These are phyloP conservation scores for Melampsora larici-populina DNA, from an alignment of 1,284 basidiomycete species.

Conservation along the genomic window DNA sequence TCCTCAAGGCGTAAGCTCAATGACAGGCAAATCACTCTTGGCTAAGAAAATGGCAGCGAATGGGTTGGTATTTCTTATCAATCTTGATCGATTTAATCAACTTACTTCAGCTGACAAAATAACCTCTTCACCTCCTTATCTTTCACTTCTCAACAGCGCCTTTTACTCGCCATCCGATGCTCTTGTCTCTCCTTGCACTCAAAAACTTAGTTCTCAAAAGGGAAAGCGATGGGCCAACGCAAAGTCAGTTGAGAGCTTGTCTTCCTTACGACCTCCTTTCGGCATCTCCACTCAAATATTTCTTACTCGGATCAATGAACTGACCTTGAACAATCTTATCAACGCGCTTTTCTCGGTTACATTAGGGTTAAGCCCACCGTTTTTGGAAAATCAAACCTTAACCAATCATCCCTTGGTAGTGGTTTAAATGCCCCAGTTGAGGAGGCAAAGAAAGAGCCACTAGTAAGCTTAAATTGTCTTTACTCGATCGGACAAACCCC, in stretches of 20 bases:
- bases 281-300: neutral
- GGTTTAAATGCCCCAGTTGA: neutral
- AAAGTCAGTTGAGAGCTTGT: conserved; percentile 22
- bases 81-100: neutral
- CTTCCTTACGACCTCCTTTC: neutral
- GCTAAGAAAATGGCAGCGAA: conserved; percentile 43
- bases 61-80: conserved; percentile 16
- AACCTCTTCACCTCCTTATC: neutral
- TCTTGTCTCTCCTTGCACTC: conserved; percentile 41
- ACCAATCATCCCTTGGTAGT: conserved; percentile 15
- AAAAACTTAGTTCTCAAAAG: conserved; percentile 39
- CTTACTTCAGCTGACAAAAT: neutral
- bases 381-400: conserved; percentile 42
- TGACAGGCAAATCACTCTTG: conserved; percentile 37
- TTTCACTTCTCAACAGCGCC: conserved; percentile 3
- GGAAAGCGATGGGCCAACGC: conserved; percentile 42
- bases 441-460: neutral
- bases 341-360: neutral
- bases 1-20: conserved; percentile 31
- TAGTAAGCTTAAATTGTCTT: neutral
- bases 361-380: conserved; percentile 35
- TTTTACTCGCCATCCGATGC: conserved; percentile 42
- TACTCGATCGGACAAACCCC: neutral
- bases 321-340: neutral
- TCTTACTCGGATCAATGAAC: neutral